Evolutionary conservation across 1,284 basidiomycete genomes (phyloP), one percentile per base, ranked within the genome.

Genomic region (Sporisorium graminicola): DNA sequence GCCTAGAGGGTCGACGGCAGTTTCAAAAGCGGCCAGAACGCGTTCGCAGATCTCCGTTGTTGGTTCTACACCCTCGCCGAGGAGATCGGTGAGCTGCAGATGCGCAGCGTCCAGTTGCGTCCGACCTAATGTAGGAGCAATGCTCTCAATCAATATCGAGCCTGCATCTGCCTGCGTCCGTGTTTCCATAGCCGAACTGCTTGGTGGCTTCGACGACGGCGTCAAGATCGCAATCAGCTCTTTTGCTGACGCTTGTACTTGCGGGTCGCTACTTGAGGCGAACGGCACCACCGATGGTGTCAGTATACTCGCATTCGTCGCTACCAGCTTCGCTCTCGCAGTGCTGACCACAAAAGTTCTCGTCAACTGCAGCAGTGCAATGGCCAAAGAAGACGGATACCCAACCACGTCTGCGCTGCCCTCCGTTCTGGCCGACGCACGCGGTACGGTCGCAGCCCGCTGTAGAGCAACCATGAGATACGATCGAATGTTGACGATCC

Each of bases 401-500:
- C 40, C 47, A 9, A 20, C 27, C 8, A 24, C 54, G 22, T 53
- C 53, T 26, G 29, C 42, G 22, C 22, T 20, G 6, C 22, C 40
- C 14, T 55, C 51, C 1, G 22, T 26, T 2, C 26, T 57, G 3
- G 49, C 27, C 20, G 50, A 44, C 20, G 55, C 49, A n/a, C 56
- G 55, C 13, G 58, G 50, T 14, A 55, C 58, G 5, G 44, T 40
- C 5, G 44, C 52, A 14, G 65, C 65, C 7, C 58, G 40, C 47
- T 71, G 67, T 16, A 76, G 29, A 12, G 57, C 63, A 5, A 60
- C 7, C 18, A 68, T 29, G 8, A 76, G 26, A 42, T 66, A 63
- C 27, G 68, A 65, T 1, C 74, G 57, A n/a, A 66, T 51, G 27
- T 68, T 64, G 46, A 76, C 61, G 35, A 71, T 68, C 74, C 68